Evolutionary conservation across 257 asterid genomes (phyloP).

Genomic region (Sherardia arvensis): DNA sequence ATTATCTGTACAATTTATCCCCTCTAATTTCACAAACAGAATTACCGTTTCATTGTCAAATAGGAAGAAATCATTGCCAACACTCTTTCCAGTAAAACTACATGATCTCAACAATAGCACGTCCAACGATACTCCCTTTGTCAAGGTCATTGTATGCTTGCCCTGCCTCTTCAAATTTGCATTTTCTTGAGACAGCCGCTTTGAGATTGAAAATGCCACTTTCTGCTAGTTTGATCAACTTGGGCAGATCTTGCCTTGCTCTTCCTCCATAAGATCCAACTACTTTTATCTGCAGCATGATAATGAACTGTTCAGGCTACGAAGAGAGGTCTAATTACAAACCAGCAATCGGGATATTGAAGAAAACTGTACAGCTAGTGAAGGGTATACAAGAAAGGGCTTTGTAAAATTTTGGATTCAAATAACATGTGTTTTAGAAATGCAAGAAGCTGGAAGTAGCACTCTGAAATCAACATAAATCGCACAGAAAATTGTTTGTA

Average conservation of each 20-base stretch:
- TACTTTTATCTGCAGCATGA: conserved; percentile 64
- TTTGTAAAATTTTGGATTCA: no score
- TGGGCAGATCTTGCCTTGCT: conserved; percentile 95
- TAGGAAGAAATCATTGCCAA: no score
- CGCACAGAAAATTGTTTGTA: no score
- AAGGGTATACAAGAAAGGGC: neutral
- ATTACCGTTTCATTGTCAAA: neutral
- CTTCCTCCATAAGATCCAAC: conserved; percentile 92
- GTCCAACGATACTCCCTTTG: conserved; percentile 63
- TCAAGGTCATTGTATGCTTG: conserved; percentile 74
- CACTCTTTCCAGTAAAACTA: conserved; percentile 14
- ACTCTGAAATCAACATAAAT: no score
- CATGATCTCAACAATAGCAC: conserved; percentile 86
- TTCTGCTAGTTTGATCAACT: conserved; percentile 78
- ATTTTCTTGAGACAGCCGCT: conserved; percentile 80
- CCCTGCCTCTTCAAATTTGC: conserved; percentile 63
- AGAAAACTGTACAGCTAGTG: neutral
- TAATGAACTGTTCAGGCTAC: no score
- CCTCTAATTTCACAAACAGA: neutral
- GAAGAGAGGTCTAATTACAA: neutral
- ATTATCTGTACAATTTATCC: no score
- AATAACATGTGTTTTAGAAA: no score
- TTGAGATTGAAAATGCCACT: conserved; percentile 68
- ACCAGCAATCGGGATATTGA: neutral
- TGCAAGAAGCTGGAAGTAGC: no score